These are phyloP conservation scores for Exophiala spinifera DNA, from an alignment of 2,329 filamentous ascomycete genomes.

Conservation along the genomic window DNA sequence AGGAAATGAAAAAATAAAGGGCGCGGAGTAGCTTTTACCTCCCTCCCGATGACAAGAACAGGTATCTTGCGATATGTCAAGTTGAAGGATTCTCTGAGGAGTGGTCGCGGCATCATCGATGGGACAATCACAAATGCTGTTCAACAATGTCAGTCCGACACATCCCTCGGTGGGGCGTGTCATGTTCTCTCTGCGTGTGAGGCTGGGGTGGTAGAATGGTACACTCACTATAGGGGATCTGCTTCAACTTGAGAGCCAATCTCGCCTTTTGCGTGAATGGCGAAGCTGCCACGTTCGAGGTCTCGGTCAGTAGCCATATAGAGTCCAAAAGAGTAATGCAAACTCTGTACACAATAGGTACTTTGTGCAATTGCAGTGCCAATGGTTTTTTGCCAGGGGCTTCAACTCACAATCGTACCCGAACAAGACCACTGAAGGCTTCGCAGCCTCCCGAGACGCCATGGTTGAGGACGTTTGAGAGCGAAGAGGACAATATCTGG, in stretches of 20 bases:
- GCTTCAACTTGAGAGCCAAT: constrained; percentile 19
- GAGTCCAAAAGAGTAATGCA: too few relatives aligned
- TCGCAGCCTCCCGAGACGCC: not conserved
- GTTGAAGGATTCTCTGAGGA: constrained; percentile 57
- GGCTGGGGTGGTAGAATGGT: too few relatives aligned
- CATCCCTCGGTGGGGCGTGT: too few relatives aligned
- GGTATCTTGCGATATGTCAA: constrained; percentile 68
- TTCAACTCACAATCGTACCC: constrained; percentile 28
- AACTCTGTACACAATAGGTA: too few relatives aligned
- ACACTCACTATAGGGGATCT: constrained; percentile 25
- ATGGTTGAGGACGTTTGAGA: not conserved
- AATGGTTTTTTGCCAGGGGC: too few relatives aligned
- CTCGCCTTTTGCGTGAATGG: constrained; percentile 27
- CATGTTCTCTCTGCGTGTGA: too few relatives aligned
- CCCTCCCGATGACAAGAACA: constrained; percentile 61
- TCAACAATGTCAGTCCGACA: not conserved
- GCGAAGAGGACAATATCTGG: not conserved
- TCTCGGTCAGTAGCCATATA: not conserved
- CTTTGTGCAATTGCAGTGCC: too few relatives aligned
- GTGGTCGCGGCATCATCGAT: constrained; percentile 62
- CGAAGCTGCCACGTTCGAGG: constrained; percentile 8
- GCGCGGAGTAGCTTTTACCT: constrained; percentile 33
- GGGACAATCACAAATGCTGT: constrained; percentile 39
- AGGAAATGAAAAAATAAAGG: too few relatives aligned
- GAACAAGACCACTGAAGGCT: constrained; percentile 24